phyloP scores from a whole-genome alignment of 2,329 filamentous ascomycete genomes.

The Diaporthe velutina region DNA sequence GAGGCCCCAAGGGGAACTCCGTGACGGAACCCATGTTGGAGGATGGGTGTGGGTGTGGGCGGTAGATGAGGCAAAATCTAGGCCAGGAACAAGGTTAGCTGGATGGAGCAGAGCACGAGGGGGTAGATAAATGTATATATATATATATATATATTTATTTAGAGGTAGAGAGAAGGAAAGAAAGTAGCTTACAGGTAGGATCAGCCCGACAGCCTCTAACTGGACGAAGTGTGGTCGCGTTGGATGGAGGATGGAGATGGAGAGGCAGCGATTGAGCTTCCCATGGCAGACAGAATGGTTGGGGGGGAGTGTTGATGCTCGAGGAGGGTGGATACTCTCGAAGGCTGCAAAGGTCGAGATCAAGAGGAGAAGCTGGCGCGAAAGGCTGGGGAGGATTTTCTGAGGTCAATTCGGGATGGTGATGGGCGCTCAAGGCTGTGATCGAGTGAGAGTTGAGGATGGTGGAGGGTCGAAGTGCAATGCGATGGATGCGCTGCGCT shows the following conservation, averaged over 20 bases:
- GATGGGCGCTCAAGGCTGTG: background rate
- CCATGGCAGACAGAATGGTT: conserved; percentile 34
- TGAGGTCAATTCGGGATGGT: background rate
- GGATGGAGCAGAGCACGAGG: background rate
- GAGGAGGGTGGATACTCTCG: background rate
- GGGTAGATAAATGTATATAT: background rate
- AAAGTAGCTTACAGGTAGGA: background rate
- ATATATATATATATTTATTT: background rate
- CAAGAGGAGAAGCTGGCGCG: background rate
- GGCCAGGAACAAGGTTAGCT: background rate
- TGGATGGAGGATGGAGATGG: conserved; percentile 29
- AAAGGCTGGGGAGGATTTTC: background rate
- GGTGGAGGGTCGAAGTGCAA: background rate
- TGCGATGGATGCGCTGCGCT: conserved; percentile 8
- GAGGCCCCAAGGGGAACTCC: conserved; percentile 64
- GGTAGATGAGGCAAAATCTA: conserved; percentile 5
- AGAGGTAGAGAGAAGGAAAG: background rate
- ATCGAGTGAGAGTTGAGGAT: background rate
- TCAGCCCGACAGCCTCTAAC: conserved; percentile 11
- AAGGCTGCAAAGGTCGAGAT: conserved; percentile 1
- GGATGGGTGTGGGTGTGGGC: background rate
- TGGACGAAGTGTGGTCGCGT: conserved; percentile 22
- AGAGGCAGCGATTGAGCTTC: conserved; percentile 36
- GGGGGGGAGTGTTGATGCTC: background rate
- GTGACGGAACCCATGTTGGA: conserved; percentile 56